phyloP scores from a whole-genome alignment of 352 stramenopile species.

The Phytopythium oedochilum region DNA sequence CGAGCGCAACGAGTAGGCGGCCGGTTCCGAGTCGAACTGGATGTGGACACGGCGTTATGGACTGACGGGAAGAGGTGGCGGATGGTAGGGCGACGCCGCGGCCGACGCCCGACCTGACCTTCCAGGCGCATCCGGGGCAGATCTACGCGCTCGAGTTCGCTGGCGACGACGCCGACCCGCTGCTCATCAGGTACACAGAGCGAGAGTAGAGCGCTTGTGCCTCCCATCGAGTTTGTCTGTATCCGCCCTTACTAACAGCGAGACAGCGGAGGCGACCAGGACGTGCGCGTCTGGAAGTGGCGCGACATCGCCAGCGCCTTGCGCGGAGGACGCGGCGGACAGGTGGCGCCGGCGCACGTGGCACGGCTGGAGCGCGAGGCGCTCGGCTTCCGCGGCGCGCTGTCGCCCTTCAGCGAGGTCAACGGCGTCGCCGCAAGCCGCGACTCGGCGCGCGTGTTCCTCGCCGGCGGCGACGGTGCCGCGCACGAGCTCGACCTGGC shows the following conservation, averaged over 20 bases:
- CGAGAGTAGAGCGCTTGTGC: no score
- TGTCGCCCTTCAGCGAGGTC: conserved; percentile 58
- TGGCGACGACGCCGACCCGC: conserved; percentile 39
- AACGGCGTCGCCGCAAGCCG: conserved; percentile 57
- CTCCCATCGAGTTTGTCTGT: no score
- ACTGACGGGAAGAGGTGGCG: not conserved
- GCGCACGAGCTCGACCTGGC: conserved; percentile 61
- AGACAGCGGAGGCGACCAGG: conserved; percentile 72
- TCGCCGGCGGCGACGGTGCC: conserved; percentile 54
- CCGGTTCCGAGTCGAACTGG: not conserved
- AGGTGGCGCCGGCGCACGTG: conserved; percentile 38
- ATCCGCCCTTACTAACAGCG: no score
- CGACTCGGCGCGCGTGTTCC: conserved; percentile 31
- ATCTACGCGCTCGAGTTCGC: conserved; percentile 73
- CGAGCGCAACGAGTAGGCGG: conserved; percentile 24
- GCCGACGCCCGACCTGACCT: conserved; percentile 47
- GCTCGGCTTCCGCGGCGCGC: conserved; percentile 51
- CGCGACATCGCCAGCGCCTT: conserved; percentile 48
- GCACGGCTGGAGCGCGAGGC: conserved; percentile 46
- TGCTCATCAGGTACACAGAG: conserved; percentile 63
- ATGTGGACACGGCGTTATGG: not conserved
- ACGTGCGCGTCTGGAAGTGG: conserved; percentile 78
- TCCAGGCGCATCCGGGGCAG: conserved; percentile 65
- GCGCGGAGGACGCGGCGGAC: conserved; percentile 4
- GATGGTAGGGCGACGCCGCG: conserved; percentile 25